Evolutionary conservation across 176 grass and related monocot genomes (phyloP).

Genomic region (Lolium multiflorum): DNA sequence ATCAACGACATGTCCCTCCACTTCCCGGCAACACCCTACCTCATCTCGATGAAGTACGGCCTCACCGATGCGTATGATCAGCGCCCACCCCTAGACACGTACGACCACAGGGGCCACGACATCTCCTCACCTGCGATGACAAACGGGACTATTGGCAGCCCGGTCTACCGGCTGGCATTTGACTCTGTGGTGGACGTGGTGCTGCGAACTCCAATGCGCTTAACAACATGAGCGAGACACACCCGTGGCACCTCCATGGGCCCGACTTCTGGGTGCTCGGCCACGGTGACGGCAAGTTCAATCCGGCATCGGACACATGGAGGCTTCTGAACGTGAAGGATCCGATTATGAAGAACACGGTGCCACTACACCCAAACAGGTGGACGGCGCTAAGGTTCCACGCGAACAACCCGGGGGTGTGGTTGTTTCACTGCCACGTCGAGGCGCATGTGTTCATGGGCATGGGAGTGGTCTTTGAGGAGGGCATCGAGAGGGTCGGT

Average conservation of each 20-base stretch:
- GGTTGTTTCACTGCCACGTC: slow-evolving; percentile 82
- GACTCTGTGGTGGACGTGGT: slow-evolving; percentile 72
- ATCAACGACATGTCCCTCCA: slow-evolving; percentile 69
- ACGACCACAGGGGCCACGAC: slow-evolving; percentile 54
- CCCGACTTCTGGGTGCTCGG: slow-evolving; percentile 86
- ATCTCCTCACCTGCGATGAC: slow-evolving; percentile 8
- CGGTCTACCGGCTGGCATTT: slow-evolving; percentile 56
- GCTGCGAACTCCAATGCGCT: slow-evolving; percentile 62
- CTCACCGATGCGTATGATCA: slow-evolving; percentile 44
- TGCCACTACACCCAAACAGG: slow-evolving; percentile 55
- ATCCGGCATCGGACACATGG: slow-evolving; percentile 41
- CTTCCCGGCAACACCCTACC: slow-evolving; percentile 68
- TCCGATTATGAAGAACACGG: slow-evolving; percentile 80
- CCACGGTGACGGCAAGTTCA: slow-evolving; percentile 66
- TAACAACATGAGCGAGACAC: slow-evolving; percentile 51
- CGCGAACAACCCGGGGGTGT: slow-evolving; percentile 72
- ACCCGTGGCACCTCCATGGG: slow-evolving; percentile 90
- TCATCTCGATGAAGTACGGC: slow-evolving; percentile 52
- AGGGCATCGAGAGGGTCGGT: slow-evolving; percentile 54
- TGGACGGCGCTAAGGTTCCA: slow-evolving; percentile 77
- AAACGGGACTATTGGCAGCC: slow-evolving; percentile 50
- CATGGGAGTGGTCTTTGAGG: slow-evolving; percentile 74
- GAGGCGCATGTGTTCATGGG: slow-evolving; percentile 84
- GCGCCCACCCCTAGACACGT: slow-evolving; percentile 46
- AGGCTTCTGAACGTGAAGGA: slow-evolving; percentile 49